Conservation (phyloP, 2,329 filamentous ascomycete genomes). For the Claviceps paspali region DNA sequence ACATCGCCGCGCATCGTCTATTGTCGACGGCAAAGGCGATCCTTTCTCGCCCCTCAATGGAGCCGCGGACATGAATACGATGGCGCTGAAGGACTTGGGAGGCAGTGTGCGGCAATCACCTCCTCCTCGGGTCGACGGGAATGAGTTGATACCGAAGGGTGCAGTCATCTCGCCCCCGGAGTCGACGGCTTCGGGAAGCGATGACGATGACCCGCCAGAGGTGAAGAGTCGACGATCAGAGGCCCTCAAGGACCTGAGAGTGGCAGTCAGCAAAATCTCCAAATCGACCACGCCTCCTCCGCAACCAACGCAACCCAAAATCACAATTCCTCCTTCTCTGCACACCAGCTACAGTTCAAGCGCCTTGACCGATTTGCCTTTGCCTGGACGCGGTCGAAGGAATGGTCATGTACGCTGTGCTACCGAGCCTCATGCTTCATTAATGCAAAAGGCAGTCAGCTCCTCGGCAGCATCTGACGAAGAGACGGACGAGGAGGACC, state of each 20-base stretch:
- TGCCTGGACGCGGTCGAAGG: slow-evolving; percentile 20
- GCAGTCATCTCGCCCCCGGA: slow-evolving; percentile 87
- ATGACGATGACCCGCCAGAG: slow-evolving; percentile 53
- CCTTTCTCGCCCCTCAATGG: slow-evolving; percentile 15
- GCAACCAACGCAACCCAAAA: slow-evolving; percentile 26
- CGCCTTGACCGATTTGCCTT: slow-evolving; percentile 26
- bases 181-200: slow-evolving; percentile 64
- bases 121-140: slow-evolving; percentile 57
- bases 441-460: slow-evolving; percentile 30
- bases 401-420: slow-evolving; percentile 37
- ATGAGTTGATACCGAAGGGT: slow-evolving; percentile 56
- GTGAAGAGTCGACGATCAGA: slow-evolving; percentile 33
- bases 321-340: slow-evolving; percentile 11
- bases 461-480: slow-evolving; percentile 43
- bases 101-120: slow-evolving; percentile 64
- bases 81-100: slow-evolving; percentile 29
- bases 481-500: slow-evolving; percentile 45
- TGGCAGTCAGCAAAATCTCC: slow-evolving; percentile 69
- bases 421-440: slow-evolving; percentile 36
- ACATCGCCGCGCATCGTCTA: slow-evolving; percentile 44
- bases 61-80: slow-evolving; percentile 9
- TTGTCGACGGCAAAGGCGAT: slow-evolving; percentile 14
- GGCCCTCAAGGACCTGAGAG: slow-evolving; percentile 55
- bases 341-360: slow-evolving; percentile 34
- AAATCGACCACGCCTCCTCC: slow-evolving; percentile 28